Evolutionary conservation across 345 rosid species (phyloP), one percentile per base, ranked within the genome.

Genomic region (Syzygium oleosum): DNA sequence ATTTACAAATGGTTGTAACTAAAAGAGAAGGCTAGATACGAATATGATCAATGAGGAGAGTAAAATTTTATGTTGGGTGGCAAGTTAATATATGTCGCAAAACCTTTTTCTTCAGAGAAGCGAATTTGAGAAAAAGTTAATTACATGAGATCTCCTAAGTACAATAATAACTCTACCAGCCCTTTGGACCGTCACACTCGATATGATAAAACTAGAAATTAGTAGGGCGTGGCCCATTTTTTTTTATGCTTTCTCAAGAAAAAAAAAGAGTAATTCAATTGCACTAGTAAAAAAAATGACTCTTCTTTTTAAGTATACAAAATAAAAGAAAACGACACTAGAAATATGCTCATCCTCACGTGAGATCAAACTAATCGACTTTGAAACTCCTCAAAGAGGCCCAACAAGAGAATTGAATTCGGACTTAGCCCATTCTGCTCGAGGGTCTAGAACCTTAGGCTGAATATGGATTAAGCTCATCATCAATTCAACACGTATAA

Each of bases 71-170:
- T 34, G 17, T 2, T 63, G 38, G 38, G 7, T 19, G 13, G 14
- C 7, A 2, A 61, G 38, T n/a, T 27, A 13, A 61, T 14, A 6
- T 0, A 61, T n/a, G 31, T 61, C 0, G 0, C 4, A n/a, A 13
- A 27, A 13, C 4, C 4, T 34, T 3, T n/a, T 13, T 15, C 6
- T 61, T 0, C 0, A 61, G 38, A n/a, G 9, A 61, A 0, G 38
- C 10, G 9, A n/a, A 61, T 61, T 13, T 13, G 17, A n/a, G 73
- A 61, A 61, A 7, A 61, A 13, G 5, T n/a, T 25, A 27, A 59
- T 59, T 27, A n/a, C 65, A 61, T 2, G 7, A 27, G 8, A 12
- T 59, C 29, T 61, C 14, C 2, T 61, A 61, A n/a, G 38, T 61
- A 5, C 17, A 12, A 2, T 59, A 5, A 59, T 59, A 27, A 29